These are phyloP conservation scores for Penicillium vulpinum DNA, from an alignment of 2,329 filamentous ascomycete genomes.

Conservation along the genomic window DNA sequence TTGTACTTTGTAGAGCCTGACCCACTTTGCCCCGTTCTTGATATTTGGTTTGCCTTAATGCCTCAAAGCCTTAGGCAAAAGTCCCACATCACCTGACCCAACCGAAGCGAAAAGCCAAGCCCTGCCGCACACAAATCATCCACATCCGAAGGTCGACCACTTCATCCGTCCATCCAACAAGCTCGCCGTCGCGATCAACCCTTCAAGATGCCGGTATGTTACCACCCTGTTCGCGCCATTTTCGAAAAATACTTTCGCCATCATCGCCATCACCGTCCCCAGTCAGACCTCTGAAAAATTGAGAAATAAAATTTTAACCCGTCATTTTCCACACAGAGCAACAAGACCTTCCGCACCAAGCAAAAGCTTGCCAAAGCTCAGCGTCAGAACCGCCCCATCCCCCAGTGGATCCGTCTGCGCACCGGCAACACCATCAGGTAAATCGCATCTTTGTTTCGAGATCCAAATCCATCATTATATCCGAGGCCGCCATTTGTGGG, in stretches of 20 bases:
- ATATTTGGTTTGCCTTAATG: too few relatives aligned
- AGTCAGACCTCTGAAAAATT: neutral
- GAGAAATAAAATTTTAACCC: constrained; percentile 13
- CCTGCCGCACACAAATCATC: constrained; percentile 44
- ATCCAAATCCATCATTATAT: neutral
- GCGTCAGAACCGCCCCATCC: constrained; percentile 99
- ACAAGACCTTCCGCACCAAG: constrained; percentile 99
- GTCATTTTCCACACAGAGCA: constrained; percentile 64
- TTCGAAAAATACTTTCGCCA: constrained; percentile 5
- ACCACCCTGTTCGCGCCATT: constrained; percentile 4
- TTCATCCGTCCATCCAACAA: constrained; percentile 37
- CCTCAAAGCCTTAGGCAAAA: constrained; percentile 19
- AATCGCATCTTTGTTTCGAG: constrained; percentile 42
- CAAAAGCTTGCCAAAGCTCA: constrained; percentile 99
- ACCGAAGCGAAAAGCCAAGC: constrained; percentile 44
- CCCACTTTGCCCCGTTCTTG: neutral
- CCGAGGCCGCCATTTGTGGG: constrained; percentile 3
- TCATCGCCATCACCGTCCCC: constrained; percentile 1
- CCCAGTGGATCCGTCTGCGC: constrained; percentile 98
- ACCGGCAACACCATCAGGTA: constrained; percentile 99
- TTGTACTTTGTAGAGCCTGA: neutral
- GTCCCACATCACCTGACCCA: constrained; percentile 35
- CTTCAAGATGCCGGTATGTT: constrained; percentile 59
- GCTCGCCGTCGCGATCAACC: constrained; percentile 44
- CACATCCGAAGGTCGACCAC: constrained; percentile 37